Evolutionary conservation across 352 stramenopile genomes (phyloP).

Genomic region (Aphanomyces astaci): DNA sequence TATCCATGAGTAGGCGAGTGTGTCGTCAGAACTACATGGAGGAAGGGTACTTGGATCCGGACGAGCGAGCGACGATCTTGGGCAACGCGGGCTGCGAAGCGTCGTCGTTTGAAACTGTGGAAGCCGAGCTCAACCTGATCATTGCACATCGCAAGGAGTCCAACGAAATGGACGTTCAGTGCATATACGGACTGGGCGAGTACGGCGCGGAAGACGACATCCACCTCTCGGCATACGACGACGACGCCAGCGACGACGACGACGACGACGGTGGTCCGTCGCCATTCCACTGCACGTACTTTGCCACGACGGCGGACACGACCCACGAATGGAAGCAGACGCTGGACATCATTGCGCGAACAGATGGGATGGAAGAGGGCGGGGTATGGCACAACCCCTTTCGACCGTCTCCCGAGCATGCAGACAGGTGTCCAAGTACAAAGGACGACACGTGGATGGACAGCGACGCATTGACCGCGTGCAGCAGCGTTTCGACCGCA

Average conservation of each 20-base stretch:
- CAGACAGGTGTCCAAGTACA: background rate
- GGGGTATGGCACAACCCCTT: background rate
- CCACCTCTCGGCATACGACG: background rate
- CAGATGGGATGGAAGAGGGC: conserved; percentile 1
- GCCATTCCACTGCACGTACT: conserved; percentile 9
- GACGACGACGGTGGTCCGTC: conserved; percentile 1
- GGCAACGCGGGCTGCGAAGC: conserved; percentile 69
- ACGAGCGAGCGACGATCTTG: conserved; percentile 67
- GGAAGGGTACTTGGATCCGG: conserved; percentile 69
- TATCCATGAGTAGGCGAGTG: conserved; percentile 36
- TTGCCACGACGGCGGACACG: conserved; percentile 6
- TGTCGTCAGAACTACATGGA: conserved; percentile 80
- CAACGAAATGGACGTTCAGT: conserved; percentile 76
- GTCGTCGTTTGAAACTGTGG: conserved; percentile 56
- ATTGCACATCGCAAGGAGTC: conserved; percentile 72
- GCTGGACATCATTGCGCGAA: conserved; percentile 19
- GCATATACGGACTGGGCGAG: conserved; percentile 50
- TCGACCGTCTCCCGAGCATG: background rate
- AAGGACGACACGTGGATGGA: conserved; percentile 12
- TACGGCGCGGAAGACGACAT: conserved; percentile 10
- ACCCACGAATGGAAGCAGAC: conserved; percentile 22
- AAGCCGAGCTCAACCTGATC: conserved; percentile 77
- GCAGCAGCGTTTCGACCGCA: conserved; percentile 6
- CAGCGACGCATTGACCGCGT: too few relatives aligned
- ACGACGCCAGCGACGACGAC: background rate